These are phyloP conservation scores for Aspergillus steynii DNA, from an alignment of 495 filamentous ascomycete species.

Conservation along the genomic window DNA sequence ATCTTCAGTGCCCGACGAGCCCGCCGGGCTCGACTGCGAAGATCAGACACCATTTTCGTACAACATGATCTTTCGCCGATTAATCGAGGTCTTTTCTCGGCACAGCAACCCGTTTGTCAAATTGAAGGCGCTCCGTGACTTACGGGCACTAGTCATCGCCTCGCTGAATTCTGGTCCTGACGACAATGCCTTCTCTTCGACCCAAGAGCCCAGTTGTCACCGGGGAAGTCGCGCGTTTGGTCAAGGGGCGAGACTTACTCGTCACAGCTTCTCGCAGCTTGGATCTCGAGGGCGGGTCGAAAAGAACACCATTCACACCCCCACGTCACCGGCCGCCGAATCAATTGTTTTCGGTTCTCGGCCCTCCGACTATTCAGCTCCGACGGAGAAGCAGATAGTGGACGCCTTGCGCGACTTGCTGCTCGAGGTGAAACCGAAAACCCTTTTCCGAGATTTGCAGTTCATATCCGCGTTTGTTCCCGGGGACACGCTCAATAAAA, in stretches of 20 bases:
- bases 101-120: slow-evolving; percentile 88
- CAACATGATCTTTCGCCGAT: slow-evolving; percentile 69
- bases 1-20: background rate
- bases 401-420: slow-evolving; percentile 79
- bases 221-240: slow-evolving; percentile 9
- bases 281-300: slow-evolving; percentile 16
- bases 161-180: slow-evolving; percentile 61
- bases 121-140: slow-evolving; percentile 77
- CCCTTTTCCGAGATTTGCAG: slow-evolving; percentile 92
- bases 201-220: slow-evolving; percentile 28
- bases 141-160: slow-evolving; percentile 77
- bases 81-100: slow-evolving; percentile 84
- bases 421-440: slow-evolving; percentile 76
- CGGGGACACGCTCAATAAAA: slow-evolving; percentile 75
- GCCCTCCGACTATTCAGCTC: slow-evolving; percentile 38
- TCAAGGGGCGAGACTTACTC: slow-evolving; percentile 24
- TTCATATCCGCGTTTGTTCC: slow-evolving; percentile 94
- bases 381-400: slow-evolving; percentile 64
- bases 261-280: slow-evolving; percentile 40
- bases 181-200: slow-evolving; percentile 30
- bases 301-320: slow-evolving; percentile 18
- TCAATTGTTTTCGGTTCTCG: slow-evolving; percentile 42
- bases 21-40: slow-evolving; percentile 10
- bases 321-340: slow-evolving; percentile 31
- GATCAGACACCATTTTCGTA: slow-evolving; percentile 61